phyloP scores from a whole-genome alignment of 257 asterid genomes.

The Verbena officinalis region DNA sequence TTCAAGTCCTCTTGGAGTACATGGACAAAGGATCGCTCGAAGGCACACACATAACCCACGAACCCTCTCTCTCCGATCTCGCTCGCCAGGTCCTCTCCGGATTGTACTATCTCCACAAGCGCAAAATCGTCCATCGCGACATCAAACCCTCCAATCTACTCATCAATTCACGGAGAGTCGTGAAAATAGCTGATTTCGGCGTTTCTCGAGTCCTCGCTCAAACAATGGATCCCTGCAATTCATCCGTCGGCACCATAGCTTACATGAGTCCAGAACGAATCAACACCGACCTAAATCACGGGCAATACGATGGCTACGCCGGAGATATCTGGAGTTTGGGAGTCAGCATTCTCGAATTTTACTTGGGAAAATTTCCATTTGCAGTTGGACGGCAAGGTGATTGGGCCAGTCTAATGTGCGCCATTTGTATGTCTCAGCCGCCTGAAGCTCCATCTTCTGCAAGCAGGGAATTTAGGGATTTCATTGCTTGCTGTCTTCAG shows the following conservation, averaged over 20 bases:
- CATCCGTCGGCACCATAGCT: conserved; percentile 91
- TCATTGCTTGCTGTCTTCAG: conserved; percentile 63
- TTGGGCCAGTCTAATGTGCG: conserved; percentile 90
- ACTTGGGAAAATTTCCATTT: conserved; percentile 77
- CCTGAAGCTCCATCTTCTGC: conserved; percentile 79
- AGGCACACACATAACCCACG: conserved; percentile 58
- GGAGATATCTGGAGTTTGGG: conserved; percentile 97
- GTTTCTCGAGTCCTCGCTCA: conserved; percentile 74
- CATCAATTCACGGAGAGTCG: conserved; percentile 57
- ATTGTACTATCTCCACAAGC: conserved; percentile 64
- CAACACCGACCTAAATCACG: conserved; percentile 87
- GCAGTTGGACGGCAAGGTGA: conserved; percentile 80
- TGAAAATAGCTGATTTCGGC: conserved; percentile 85
- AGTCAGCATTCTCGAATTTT: conserved; percentile 84
- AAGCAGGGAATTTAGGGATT: conserved; percentile 68
- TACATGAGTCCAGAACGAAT: conserved; percentile 93
- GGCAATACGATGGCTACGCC: conserved; percentile 80
- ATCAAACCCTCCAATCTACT: conserved; percentile 83
- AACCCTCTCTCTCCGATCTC: conserved; percentile 62
- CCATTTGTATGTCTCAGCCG: conserved; percentile 89
- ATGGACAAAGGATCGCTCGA: conserved; percentile 87
- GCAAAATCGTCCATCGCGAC: conserved; percentile 85
- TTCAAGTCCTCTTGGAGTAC: conserved; percentile 76
- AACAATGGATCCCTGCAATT: conserved; percentile 91
- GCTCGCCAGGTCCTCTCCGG: conserved; percentile 82